These are phyloP conservation scores for Apocynum venetum DNA, from an alignment of 257 asterid species.

Conservation along the genomic window DNA sequence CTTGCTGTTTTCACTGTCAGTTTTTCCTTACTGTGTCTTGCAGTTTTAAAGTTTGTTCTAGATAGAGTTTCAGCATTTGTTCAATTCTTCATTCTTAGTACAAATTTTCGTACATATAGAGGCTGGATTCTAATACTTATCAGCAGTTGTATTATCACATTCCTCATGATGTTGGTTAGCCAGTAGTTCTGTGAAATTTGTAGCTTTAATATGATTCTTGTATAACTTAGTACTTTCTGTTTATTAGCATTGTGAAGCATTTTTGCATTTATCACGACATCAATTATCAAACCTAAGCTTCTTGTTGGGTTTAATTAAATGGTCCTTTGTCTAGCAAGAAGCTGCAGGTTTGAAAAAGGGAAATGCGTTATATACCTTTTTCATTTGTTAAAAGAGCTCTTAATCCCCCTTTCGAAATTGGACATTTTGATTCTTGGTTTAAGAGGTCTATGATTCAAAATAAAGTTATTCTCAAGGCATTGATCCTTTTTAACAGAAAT, in stretches of 20 bases:
- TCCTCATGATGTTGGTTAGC: conserved; percentile 52
- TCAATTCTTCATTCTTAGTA: conserved; percentile 26
- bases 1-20: conserved; percentile 44
- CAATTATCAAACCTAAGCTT: background rate
- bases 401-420: no score
- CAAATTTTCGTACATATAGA: conserved; percentile 31
- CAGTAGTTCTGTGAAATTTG: background rate
- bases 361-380: no score
- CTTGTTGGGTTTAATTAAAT: background rate
- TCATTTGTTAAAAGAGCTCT: no score
- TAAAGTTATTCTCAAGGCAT: no score
- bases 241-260: background rate
- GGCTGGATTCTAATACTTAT: conserved; percentile 65
- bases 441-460: no score
- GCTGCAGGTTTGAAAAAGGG: background rate
- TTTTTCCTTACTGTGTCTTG: conserved; percentile 54
- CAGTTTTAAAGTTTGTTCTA: conserved; percentile 43
- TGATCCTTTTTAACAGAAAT: no score
- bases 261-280: background rate
- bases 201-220: background rate
- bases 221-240: background rate
- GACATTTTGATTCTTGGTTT: no score
- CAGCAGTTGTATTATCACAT: conserved; percentile 66
- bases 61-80: conserved; percentile 27
- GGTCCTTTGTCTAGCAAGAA: background rate